Evolutionary conservation across 1,284 basidiomycete species (phyloP).

Genomic region (Ganoderma meredithae): DNA sequence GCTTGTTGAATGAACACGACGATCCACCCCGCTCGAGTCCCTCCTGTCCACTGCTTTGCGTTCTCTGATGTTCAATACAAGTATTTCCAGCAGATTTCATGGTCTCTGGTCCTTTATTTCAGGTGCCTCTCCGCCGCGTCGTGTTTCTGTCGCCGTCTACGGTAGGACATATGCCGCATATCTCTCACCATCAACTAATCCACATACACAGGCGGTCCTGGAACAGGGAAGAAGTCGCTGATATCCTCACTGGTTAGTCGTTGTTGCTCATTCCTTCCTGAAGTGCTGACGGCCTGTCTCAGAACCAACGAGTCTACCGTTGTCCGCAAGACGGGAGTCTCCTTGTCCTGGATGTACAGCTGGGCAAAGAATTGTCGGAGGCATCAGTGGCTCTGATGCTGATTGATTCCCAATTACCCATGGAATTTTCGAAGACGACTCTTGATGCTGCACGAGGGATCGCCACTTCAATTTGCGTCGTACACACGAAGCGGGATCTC

Average conservation of each 20-base stretch:
- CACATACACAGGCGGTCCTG: constrained; percentile 1
- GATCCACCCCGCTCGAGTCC: not conserved
- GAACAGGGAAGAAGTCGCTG: constrained; percentile 11
- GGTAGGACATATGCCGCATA: not conserved
- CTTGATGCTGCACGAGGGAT: not conserved
- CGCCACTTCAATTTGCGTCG: not conserved
- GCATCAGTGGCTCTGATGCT: constrained; percentile 13
- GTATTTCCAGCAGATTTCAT: not conserved
- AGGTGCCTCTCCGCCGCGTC: not conserved
- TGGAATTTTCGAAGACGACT: not conserved
- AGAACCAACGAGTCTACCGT: constrained; percentile 3
- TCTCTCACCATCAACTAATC: not conserved
- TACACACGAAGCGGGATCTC: constrained; percentile 17
- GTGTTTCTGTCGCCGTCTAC: not conserved
- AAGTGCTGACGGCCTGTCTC: not conserved
- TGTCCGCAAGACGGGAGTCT: not conserved
- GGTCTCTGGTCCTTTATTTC: not conserved
- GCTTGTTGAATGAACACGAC: not conserved
- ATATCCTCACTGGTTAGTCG: constrained; percentile 7
- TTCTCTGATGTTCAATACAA: not conserved
- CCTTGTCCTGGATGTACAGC: not conserved
- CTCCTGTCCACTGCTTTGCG: not conserved
- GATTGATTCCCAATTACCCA: not conserved
- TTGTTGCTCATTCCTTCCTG: not conserved
- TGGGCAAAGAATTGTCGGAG: not conserved